These are phyloP conservation scores for Cyclaneusma minus DNA, from an alignment of 2,329 filamentous ascomycete genomes.

Conservation along the genomic window DNA sequence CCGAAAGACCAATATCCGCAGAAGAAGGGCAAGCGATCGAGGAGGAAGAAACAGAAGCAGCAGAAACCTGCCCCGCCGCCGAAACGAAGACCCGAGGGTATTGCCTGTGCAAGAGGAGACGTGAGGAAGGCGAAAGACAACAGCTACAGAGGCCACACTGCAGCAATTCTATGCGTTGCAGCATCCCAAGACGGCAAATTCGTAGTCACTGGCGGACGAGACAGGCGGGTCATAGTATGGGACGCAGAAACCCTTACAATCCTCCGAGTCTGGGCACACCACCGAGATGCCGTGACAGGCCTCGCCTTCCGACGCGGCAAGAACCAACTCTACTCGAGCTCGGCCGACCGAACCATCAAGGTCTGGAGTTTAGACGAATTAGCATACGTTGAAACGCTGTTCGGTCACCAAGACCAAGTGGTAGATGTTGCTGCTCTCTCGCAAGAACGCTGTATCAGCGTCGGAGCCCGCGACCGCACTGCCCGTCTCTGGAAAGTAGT, in stretches of 20 bases:
- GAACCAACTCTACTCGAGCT: slow-evolving; percentile 85
- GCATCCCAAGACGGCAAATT: slow-evolving; percentile 82
- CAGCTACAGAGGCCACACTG: slow-evolving; percentile 62
- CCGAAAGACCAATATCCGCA: slow-evolving; percentile 42
- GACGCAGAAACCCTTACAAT: slow-evolving; percentile 66
- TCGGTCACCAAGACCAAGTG: slow-evolving; percentile 88
- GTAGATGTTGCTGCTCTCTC: slow-evolving; percentile 70
- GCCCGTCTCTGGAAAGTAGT: slow-evolving; percentile 91
- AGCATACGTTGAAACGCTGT: slow-evolving; percentile 88
- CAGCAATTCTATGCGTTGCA: slow-evolving; percentile 67
- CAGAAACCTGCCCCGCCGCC: slow-evolving; percentile 42
- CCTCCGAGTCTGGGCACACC: slow-evolving; percentile 74
- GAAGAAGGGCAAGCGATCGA: slow-evolving; percentile 24
- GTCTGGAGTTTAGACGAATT: slow-evolving; percentile 87
- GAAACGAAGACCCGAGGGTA: slow-evolving; percentile 44
- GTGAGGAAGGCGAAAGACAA: slow-evolving; percentile 43
- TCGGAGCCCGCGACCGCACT: slow-evolving; percentile 80
- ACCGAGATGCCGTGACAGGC: slow-evolving; percentile 74
- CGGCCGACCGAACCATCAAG: slow-evolving; percentile 85
- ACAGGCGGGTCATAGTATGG: slow-evolving; percentile 78
- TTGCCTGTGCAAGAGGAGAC: slow-evolving; percentile 47
- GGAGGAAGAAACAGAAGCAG: too few species aligned
- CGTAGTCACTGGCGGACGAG: slow-evolving; percentile 77
- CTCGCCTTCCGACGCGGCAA: slow-evolving; percentile 75
- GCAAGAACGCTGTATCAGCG: slow-evolving; percentile 78